Base-by-base conservation (phyloP, 2,329 filamentous ascomycete species). In the Ophiognomonia clavigignenti-juglandacearum region DNA sequence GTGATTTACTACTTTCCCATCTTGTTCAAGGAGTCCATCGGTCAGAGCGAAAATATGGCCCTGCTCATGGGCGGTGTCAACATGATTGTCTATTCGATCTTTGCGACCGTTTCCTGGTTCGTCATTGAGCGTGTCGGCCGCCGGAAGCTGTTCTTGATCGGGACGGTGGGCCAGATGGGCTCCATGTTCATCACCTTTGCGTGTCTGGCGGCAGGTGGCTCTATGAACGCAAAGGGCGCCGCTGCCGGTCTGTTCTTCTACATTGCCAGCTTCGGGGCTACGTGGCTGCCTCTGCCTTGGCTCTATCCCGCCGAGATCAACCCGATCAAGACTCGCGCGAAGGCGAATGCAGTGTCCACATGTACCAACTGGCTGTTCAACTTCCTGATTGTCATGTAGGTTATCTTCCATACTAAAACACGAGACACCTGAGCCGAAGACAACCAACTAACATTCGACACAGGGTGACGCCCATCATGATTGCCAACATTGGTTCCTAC, bases 1-100 rank as follows among this genome's bases (percentile, higher is more conserved):
- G 70, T 83, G 56, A 75, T 77, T 47, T 82, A 82, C 64, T 84
- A 82, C 60, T 78, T 77, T 20, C 78, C 78, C 0, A 77, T 79
- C 13, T 67, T 84, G 0, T 83, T 83, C 57, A 58, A 73, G 52
- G 48, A 56, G 8, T 67, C 63, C 10, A 68, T 74, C 51, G 63
- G 60, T 19, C 61, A 64, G 19, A 60, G 59, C 16, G 64, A 73
- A 50, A 68, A 75, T 48, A 63, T 74, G 63, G 72, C 73, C 38
- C 62, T 82, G 1, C 67, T 77, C 9, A 70, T 81, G 5, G 75
- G 77, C n/a, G 71, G 68, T 50, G 64, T 72, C 57, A 79, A 80
- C 56, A 68, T 79, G 54, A 69, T 83, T 39, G 70, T 83, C 36
- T 84, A 83, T 57, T 78, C 75, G 37, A 73, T 80, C 52, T 81